Base-by-base conservation (phyloP, 176 grass and related monocot genomes). In the Phoenix roebelenii region DNA sequence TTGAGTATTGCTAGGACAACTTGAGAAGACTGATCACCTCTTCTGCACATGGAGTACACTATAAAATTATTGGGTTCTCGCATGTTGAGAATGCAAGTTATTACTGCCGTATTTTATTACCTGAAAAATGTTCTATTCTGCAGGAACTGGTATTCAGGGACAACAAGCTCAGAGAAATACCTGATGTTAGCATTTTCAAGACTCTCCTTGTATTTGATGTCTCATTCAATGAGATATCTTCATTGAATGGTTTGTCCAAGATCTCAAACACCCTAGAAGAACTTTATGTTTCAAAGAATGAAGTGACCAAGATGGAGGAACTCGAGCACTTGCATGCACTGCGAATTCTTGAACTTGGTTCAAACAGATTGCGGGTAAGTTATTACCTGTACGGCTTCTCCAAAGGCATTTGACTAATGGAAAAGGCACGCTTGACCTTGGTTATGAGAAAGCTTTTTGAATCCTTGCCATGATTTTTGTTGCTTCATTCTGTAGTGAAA, bases 271-370 rank as follows among this genome's bases (percentile, higher is more conserved):
- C 81, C 65, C 50, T 97, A 30, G 85, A 88, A 66, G 87, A 97
- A 74, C 81, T 97, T 51, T 97, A 97, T 70, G 81, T 97, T 71
- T 97, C 93, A 54, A 97, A 85, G 67, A 97, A 97, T 78, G 93
- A 91, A 82, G 81, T 88, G 50, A 49, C 59, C 53, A 97, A 97
- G 55, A 85, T 97, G 20, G 93, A 97, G 79, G 93, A 83, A 68
- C 75, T 97, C 30, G 87, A 91, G 30, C 93, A 85, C 55, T 88
- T 91, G 32, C 68, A 77, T 80, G 74, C 50, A 16, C 53, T 97
- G 56, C 72, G 85, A 77, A 83, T 97, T 71, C 87, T 97, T 77
- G 93, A 91, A 83, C 93, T 97, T 85, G 93, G 93, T 71, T 91
- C 87, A 69, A 97, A 97, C 72, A 82, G 64, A 76, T 77, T 97